phyloP scores from a whole-genome alignment of 805 yeast genomes.

The Ogataea glucozyma region DNA sequence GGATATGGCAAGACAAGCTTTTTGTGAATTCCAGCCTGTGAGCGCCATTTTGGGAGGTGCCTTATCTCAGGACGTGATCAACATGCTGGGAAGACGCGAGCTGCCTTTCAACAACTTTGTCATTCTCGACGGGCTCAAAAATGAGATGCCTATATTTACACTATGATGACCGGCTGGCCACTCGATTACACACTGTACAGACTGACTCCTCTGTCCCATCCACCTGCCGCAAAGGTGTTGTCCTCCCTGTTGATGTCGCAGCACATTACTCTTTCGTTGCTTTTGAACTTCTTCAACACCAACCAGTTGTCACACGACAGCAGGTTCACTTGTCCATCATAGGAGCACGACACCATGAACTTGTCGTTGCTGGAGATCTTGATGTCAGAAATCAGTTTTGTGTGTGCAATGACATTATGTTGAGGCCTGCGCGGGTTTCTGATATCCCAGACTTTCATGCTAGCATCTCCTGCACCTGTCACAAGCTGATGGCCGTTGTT shows the following conservation, averaged over 20 bases:
- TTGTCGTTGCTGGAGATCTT: constrained; percentile 47
- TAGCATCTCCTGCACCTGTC: constrained; percentile 82
- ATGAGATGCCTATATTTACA: constrained; percentile 76
- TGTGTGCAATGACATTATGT: constrained; percentile 66
- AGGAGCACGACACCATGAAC: constrained; percentile 60
- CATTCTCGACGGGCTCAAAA: constrained; percentile 68
- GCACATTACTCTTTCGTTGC: constrained; percentile 71
- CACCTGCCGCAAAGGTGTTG: constrained; percentile 55
- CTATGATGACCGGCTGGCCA: constrained; percentile 40
- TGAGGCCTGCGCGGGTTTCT: constrained; percentile 46
- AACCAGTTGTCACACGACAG: constrained; percentile 76
- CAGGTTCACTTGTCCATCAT: constrained; percentile 65
- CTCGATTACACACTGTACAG: constrained; percentile 30
- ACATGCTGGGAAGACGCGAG: constrained; percentile 72
- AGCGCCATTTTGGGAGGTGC: constrained; percentile 90
- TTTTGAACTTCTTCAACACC: constrained; percentile 49
- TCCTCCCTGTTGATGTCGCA: constrained; percentile 55
- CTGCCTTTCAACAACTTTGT: constrained; percentile 81
- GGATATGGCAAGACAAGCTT: constrained; percentile 48
- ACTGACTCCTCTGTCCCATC: constrained; percentile 84
- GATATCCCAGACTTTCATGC: constrained; percentile 84
- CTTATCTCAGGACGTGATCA: constrained; percentile 86
- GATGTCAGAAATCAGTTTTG: constrained; percentile 66
- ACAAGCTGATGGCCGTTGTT: constrained; percentile 74
- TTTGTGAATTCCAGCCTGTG: constrained; percentile 74